Evolutionary conservation across 163 green algal genomes (phyloP).

Genomic region (Scenedesmus sp.): DNA sequence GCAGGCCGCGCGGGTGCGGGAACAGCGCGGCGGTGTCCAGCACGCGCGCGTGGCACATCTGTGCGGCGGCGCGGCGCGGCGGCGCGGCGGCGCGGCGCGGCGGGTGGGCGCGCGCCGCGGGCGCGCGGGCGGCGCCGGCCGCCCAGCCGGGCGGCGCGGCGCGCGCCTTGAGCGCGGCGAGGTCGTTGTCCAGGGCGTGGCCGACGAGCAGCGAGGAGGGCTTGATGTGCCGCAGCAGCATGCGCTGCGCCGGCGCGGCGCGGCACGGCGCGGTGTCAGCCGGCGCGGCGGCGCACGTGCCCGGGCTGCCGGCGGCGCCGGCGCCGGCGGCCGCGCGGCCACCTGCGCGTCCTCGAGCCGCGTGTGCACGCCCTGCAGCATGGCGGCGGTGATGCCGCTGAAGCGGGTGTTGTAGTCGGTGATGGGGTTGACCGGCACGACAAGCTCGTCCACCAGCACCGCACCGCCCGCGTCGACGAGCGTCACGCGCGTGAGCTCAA

Average conservation of each 20-base stretch:
- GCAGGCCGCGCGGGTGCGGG: conserved; percentile 74
- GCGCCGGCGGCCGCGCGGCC: no score
- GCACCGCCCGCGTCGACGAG: conserved; percentile 71
- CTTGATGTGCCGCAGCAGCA: conserved; percentile 58
- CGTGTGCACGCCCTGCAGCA: conserved; percentile 73
- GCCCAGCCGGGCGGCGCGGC: background rate
- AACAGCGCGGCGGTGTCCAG: conserved; percentile 89
- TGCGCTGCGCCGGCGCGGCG: conserved; percentile 4
- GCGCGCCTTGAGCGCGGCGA: conserved; percentile 65
- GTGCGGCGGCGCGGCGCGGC: background rate
- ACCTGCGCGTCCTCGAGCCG: conserved; percentile 73
- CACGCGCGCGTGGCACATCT: conserved; percentile 71
- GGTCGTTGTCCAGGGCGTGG: conserved; percentile 94
- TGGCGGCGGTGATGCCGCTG: conserved; percentile 85
- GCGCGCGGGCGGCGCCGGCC: no score
- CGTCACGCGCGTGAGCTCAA: conserved; percentile 84
- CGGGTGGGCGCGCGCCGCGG: no score
- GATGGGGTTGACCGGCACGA: conserved; percentile 86
- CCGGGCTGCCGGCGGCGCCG: no score
- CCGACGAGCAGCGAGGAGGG: conserved; percentile 80
- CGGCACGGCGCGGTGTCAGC: background rate
- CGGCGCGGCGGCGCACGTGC: no score
- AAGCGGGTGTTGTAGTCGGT: conserved; percentile 93
- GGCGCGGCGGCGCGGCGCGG: no score
- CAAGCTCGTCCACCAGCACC: conserved; percentile 89